Conservation (phyloP, 805 yeast species). For the Barnettozyma salicaria region DNA sequence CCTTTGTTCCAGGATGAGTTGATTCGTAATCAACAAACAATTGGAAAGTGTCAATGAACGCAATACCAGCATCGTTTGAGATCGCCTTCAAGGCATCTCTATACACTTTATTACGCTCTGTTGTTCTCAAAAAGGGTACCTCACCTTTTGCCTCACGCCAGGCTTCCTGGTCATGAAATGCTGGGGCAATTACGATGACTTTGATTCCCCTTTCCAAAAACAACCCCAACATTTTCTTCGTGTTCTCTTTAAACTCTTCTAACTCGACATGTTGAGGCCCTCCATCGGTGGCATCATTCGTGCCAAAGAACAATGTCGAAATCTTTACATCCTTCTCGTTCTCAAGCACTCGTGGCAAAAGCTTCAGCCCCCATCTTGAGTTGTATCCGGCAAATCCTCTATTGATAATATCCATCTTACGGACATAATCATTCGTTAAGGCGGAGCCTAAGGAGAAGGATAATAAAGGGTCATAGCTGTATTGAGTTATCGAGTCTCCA, state of each 20-base stretch:
- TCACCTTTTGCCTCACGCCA: constrained; percentile 33
- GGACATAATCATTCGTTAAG: constrained; percentile 42
- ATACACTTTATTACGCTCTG: constrained; percentile 41
- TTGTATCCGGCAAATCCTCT: constrained; percentile 80
- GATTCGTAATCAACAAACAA: constrained; percentile 32
- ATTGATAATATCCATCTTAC: constrained; percentile 61
- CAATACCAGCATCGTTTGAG: constrained; percentile 42
- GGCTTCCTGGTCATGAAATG: constrained; percentile 40
- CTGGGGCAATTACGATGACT: constrained; percentile 60
- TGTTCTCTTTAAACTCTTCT: constrained; percentile 43
- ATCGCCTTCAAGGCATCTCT: constrained; percentile 42
- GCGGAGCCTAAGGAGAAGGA: constrained; percentile 46
- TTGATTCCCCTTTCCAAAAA: constrained; percentile 39
- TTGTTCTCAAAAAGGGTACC: constrained; percentile 36
- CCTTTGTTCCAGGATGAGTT: constrained; percentile 21
- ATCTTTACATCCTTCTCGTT: constrained; percentile 40
- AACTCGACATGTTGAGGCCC: constrained; percentile 47
- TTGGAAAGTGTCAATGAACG: constrained; percentile 52
- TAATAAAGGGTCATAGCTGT: constrained; percentile 34
- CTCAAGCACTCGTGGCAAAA: constrained; percentile 47
- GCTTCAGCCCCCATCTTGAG: constrained; percentile 48
- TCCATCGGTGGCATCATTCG: constrained; percentile 60
- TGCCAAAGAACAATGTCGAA: constrained; percentile 67
- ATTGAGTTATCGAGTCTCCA: constrained; percentile 70
- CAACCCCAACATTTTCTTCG: constrained; percentile 35